A percentile compares a stretch with the other conserved stretches of the same genome.
These are phyloP conservation scores for Nitzschia sp. DNA, from an alignment of 108 stramenopile genomes.

Conservation along the genomic window DNA sequence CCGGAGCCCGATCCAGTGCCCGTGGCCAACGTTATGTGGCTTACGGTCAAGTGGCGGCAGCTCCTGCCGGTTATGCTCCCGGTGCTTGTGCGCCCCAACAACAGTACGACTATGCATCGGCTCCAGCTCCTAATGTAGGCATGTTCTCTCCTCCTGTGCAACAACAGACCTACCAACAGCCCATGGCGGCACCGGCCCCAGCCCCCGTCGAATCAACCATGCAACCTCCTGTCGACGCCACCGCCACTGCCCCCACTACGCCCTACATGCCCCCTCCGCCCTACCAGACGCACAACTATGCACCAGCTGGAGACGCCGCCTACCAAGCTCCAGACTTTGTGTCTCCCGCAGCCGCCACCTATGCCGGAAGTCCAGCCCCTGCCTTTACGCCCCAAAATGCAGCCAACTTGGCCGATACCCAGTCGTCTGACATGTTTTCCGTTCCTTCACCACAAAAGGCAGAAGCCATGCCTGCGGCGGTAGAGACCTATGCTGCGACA, in stretches of 20 bases:
- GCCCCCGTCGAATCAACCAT: neutral
- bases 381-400: neutral
- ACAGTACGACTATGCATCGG: neutral
- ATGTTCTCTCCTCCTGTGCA: conserved; percentile 1
- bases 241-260: conserved; percentile 7
- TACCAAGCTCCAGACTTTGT: conserved; percentile 4
- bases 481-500: neutral
- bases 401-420: conserved; percentile 17
- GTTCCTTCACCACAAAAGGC: conserved; percentile 18
- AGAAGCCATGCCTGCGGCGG: neutral
- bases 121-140: conserved; percentile 9
- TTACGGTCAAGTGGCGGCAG: conserved; percentile 25
- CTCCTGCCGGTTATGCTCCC: conserved; percentile 6
- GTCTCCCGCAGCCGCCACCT: conserved; percentile 8
- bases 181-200: neutral
- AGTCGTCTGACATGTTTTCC: conserved; percentile 23
- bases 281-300: conserved; percentile 25
- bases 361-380: neutral
- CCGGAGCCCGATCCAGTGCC: conserved; percentile 13
- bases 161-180: conserved; percentile 17
- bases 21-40: conserved; percentile 21
- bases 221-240: too few relatives aligned
- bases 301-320: neutral
- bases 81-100: neutral
- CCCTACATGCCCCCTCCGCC: conserved; percentile 40